phyloP scores from a whole-genome alignment of 2,329 filamentous ascomycete species.

The Fusarium vanettenii region DNA sequence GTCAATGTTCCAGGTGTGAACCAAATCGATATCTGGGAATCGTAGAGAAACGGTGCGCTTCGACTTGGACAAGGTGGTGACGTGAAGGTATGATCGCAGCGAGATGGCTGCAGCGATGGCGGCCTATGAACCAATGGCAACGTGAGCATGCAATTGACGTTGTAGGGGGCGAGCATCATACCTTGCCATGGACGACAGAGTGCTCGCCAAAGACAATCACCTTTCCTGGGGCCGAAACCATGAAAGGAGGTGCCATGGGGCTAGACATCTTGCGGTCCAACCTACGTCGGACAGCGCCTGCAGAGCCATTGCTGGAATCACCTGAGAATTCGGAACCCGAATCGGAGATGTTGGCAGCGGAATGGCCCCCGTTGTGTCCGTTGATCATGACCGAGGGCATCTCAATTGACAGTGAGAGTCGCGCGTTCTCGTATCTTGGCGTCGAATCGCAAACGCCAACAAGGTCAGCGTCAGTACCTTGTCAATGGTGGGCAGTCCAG shows the following conservation, averaged over 20 bases:
- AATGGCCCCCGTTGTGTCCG: constrained; percentile 38
- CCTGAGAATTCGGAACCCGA: constrained; percentile 41
- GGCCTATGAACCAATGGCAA: constrained; percentile 61
- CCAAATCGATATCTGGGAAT: constrained; percentile 90
- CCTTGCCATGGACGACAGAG: constrained; percentile 97
- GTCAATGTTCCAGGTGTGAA: constrained; percentile 95
- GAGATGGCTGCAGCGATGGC: constrained; percentile 96
- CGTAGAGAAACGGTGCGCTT: constrained; percentile 87
- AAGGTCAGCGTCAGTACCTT: constrained; percentile 26
- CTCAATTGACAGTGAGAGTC: constrained; percentile 5
- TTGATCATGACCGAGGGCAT: constrained; percentile 42
- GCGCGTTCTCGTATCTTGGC: constrained; percentile 23
- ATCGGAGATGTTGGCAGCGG: constrained; percentile 38
- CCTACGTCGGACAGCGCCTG: constrained; percentile 50
- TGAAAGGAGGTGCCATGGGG: constrained; percentile 87
- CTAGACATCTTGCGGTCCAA: constrained; percentile 68
- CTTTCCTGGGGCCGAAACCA: constrained; percentile 98
- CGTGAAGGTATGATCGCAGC: constrained; percentile 93
- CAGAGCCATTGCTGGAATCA: constrained; percentile 50
- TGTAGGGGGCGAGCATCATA: constrained; percentile 47
- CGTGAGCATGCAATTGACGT: constrained; percentile 31
- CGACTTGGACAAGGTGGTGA: constrained; percentile 93
- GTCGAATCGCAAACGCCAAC: constrained; percentile 17
- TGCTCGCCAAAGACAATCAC: constrained; percentile 99
- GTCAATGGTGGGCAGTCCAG: constrained; percentile 21